Conservation (phyloP, 2,329 filamentous ascomycete genomes). For the Gnomoniopsis sp. region DNA sequence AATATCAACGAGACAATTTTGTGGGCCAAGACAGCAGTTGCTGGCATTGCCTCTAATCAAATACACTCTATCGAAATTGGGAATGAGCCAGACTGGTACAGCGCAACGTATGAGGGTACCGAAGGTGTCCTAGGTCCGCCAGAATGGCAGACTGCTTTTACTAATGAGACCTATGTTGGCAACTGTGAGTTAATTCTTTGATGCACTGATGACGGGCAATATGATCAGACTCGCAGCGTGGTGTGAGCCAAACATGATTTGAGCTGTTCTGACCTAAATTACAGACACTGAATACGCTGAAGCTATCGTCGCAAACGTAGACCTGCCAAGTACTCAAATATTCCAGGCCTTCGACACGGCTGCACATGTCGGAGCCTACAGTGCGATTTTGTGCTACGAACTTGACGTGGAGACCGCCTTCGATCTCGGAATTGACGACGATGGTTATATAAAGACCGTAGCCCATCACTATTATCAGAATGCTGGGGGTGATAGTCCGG, state of each 20-base stretch:
- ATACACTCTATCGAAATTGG: constrained; percentile 33
- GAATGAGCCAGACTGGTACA: constrained; percentile 32
- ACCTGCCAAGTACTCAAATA: constrained; percentile 24
- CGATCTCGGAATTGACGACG: constrained; percentile 29
- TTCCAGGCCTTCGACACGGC: constrained; percentile 33
- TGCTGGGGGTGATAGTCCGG: constrained; percentile 22
- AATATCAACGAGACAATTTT: constrained; percentile 31
- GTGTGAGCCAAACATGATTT: not conserved
- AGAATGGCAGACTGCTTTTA: constrained; percentile 28
- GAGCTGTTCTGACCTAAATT: not conserved
- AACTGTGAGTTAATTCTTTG: constrained; percentile 21
- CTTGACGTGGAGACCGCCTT: constrained; percentile 29
- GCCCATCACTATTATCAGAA: constrained; percentile 34
- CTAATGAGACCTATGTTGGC: constrained; percentile 31
- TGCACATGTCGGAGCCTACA: constrained; percentile 23
- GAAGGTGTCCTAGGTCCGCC: constrained; percentile 26
- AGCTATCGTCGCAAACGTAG: constrained; percentile 25
- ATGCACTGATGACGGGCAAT: too few species aligned
- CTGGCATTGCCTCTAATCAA: constrained; percentile 25
- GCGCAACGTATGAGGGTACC: constrained; percentile 12
- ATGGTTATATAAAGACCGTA: constrained; percentile 28
- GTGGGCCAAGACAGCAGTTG: constrained; percentile 28
- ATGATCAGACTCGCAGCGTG: too few species aligned
- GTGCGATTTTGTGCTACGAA: constrained; percentile 20
- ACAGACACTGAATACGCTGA: constrained; percentile 26